Base-by-base conservation (phyloP, 1,139 yeast species). In the Sugiyamaella neomexicana region DNA sequence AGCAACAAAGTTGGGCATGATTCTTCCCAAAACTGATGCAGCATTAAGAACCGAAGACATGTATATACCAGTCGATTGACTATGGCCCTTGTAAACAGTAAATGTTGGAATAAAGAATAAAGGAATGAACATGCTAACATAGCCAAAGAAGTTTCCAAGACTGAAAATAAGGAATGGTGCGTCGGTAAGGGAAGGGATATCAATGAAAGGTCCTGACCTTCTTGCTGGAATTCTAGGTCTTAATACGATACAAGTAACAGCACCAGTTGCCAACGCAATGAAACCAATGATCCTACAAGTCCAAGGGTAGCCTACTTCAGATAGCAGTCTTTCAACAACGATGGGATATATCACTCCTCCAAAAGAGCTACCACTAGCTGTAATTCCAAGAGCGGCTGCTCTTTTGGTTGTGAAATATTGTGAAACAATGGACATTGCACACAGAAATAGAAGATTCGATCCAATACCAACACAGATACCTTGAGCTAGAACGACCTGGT, bases 401-500 rank as follows among this genome's bases (percentile, higher is more conserved):
- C 85, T 73, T 55, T 71, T 76, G 52, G 72, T 75, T 55, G 75
- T 71, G 66, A 83, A 85, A 71, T 80, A 85, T 59, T 80, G 85
- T 5, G 69, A 60, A 7, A 64, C 62, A 16, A 62, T 60, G 1
- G 68, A 60, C 38, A 67, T 55, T 1, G 63, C 58, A 1, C 61
- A 56, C 10, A 62, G 58, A 51, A 64, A 66, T 13, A 61, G 49
- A 17, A 65, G 58, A 0, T 85, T 85, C 5, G 80, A 56, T 0
- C 87, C 89, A 1, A 78, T 69, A 13, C 79, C 89, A 7, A 78
- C 71, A 25, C 79, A 68, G 1, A 82, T 64, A 7, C 86, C 82
- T 65, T 81, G 84, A 1, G 85, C 72, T 34, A 85, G 70, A 16
- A 85, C 70, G 56, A 83, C 77, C 55, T 84, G 89, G 62, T 74